These are phyloP conservation scores for Fusarium sublunatum DNA, from an alignment of 2,329 filamentous ascomycete genomes.

Conservation along the genomic window DNA sequence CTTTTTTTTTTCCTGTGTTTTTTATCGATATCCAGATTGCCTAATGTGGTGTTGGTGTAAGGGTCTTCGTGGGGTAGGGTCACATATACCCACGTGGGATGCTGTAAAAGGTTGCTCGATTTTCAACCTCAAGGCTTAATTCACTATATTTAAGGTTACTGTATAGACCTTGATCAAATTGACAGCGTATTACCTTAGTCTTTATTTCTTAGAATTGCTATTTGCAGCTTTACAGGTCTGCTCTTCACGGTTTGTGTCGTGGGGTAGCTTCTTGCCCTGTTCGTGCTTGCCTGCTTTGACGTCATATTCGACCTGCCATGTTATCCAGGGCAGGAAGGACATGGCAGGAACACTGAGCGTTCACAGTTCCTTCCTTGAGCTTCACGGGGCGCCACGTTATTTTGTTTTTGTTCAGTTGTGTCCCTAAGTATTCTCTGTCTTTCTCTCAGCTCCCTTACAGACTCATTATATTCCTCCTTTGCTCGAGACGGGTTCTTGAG, in stretches of 20 bases:
- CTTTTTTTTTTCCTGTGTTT: neutral
- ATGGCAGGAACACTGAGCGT: slow-evolving; percentile 7
- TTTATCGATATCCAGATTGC: neutral
- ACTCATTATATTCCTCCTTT: slow-evolving; percentile 9
- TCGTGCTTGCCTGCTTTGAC: slow-evolving; percentile 11
- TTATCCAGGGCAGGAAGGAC: slow-evolving; percentile 5
- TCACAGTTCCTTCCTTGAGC: slow-evolving; percentile 8
- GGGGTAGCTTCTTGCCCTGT: neutral
- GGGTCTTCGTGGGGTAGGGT: too few relatives aligned
- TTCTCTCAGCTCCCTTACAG: slow-evolving; percentile 2
- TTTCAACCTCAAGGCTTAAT: too few relatives aligned
- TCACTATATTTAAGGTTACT: too few relatives aligned
- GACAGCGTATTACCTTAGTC: too few relatives aligned
- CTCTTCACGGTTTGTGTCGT: neutral
- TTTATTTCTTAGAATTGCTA: too few relatives aligned
- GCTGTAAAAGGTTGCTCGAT: too few relatives aligned
- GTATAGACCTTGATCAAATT: too few relatives aligned
- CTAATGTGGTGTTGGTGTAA: too few relatives aligned
- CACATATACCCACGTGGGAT: too few relatives aligned
- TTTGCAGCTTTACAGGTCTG: neutral
- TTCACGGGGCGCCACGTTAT: neutral
- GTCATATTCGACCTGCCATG: slow-evolving; percentile 15
- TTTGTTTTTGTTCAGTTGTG: neutral
- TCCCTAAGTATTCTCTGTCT: neutral
- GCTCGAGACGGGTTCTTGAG: slow-evolving; percentile 9